These are phyloP conservation scores for Dactylellina haptotyla DNA, from an alignment of 2,329 filamentous ascomycete genomes.

Conservation along the genomic window DNA sequence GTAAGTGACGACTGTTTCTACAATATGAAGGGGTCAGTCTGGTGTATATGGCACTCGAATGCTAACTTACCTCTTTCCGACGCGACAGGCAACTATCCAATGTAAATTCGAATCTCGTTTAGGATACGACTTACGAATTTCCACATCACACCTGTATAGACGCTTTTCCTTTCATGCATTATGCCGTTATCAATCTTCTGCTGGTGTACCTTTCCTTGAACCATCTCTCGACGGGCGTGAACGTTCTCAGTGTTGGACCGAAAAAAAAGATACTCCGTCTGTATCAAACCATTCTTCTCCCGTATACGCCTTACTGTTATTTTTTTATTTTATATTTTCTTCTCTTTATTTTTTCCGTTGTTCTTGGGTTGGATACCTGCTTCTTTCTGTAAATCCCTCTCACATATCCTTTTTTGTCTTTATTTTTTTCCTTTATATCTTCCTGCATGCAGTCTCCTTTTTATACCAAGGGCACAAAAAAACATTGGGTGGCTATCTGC, in stretches of 20 bases:
- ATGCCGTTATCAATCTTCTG: slow-evolving; percentile 50
- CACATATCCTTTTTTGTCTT: slow-evolving; percentile 41
- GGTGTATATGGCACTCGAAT: slow-evolving; percentile 7
- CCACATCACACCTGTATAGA: slow-evolving; percentile 49
- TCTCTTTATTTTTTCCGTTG: slow-evolving; percentile 7
- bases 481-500: slow-evolving; percentile 54
- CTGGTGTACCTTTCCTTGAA: slow-evolving; percentile 47
- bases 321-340: background rate
- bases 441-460: slow-evolving; percentile 53
- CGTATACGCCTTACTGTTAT: slow-evolving; percentile 32
- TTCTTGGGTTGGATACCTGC: slow-evolving; percentile 53
- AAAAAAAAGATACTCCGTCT: slow-evolving; percentile 47
- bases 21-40: slow-evolving; percentile 28
- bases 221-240: slow-evolving; percentile 49
- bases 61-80: slow-evolving; percentile 38
- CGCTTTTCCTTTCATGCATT: slow-evolving; percentile 49
- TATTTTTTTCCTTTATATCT: slow-evolving; percentile 21
- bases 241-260: slow-evolving; percentile 52
- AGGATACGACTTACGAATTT: slow-evolving; percentile 54
- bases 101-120: slow-evolving; percentile 53
- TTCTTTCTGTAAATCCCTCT: slow-evolving; percentile 47
- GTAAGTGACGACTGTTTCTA: slow-evolving; percentile 31
- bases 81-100: slow-evolving; percentile 36
- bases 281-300: slow-evolving; percentile 42
- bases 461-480: slow-evolving; percentile 55